Evolutionary conservation across 2,329 filamentous ascomycete species (phyloP).

Genomic region (Seiridium unicorne): DNA sequence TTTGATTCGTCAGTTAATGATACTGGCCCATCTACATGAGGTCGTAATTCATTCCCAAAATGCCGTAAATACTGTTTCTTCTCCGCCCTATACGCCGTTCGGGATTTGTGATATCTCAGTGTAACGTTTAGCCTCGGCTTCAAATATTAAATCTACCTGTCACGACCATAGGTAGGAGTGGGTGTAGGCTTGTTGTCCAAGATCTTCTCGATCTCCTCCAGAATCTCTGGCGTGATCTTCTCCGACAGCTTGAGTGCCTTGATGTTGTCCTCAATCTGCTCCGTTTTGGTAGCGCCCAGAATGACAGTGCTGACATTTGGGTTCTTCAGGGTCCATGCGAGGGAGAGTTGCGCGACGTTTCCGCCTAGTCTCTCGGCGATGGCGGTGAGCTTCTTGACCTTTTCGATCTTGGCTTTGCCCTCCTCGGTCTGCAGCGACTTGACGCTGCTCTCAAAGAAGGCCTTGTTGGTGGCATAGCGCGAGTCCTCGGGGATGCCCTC

Average conservation of each 20-base stretch:
- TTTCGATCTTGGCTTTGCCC: constrained; percentile 49
- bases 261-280: constrained; percentile 52
- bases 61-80: too few species aligned
- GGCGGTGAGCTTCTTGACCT: constrained; percentile 40
- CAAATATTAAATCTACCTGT: background rate
- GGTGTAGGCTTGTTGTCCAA: constrained; percentile 28
- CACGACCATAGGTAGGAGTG: constrained; percentile 6
- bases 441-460: constrained; percentile 60
- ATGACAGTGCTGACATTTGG: constrained; percentile 52
- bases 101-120: too few species aligned
- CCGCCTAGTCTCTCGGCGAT: constrained; percentile 59
- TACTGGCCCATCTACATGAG: too few species aligned
- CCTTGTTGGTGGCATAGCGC: constrained; percentile 60
- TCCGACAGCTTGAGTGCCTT: constrained; percentile 43
- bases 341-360: constrained; percentile 47
- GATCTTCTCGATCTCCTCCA: constrained; percentile 50
- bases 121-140: too few species aligned
- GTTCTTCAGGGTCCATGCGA: constrained; percentile 55
- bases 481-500: constrained; percentile 60
- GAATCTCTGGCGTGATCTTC: constrained; percentile 47
- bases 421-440: constrained; percentile 59
- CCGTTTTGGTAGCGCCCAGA: constrained; percentile 48
- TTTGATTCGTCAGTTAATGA: too few species aligned
- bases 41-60: too few species aligned
- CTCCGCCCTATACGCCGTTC: too few species aligned